phyloP scores from a whole-genome alignment of 805 yeast genomes.

The Nakazawaea ernobii region DNA sequence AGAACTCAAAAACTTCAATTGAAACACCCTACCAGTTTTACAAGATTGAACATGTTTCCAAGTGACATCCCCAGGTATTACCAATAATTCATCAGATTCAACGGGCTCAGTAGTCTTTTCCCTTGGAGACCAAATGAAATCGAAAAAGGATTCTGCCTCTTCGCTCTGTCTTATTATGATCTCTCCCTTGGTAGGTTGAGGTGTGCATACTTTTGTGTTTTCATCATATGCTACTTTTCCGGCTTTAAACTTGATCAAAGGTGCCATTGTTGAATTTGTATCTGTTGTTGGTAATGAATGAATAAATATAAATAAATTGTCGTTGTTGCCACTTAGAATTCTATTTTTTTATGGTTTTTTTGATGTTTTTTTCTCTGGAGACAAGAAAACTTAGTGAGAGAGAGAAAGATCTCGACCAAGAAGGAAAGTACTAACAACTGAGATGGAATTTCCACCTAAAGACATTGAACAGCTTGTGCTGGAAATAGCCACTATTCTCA shows the following conservation, averaged over 20 bases:
- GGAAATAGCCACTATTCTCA: conserved; percentile 52
- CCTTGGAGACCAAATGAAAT: conserved; percentile 70
- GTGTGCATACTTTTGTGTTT: conserved; percentile 57
- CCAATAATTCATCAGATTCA: conserved; percentile 57
- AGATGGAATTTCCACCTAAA: conserved; percentile 53
- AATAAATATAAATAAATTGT: neutral
- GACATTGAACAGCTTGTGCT: conserved; percentile 45
- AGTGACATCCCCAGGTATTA: conserved; percentile 82
- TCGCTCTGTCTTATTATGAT: conserved; percentile 54
- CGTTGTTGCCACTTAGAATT: neutral
- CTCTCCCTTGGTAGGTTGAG: conserved; percentile 65
- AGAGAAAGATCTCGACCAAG: too few species aligned
- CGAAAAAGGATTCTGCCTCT: conserved; percentile 68
- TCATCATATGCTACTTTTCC: conserved; percentile 68
- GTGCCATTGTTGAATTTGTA: neutral
- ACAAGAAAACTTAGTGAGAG: too few species aligned
- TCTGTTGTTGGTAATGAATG: too few species aligned
- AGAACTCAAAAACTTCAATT: conserved; percentile 28
- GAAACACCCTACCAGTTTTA: conserved; percentile 66
- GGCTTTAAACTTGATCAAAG: conserved; percentile 57
- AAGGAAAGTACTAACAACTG: neutral
- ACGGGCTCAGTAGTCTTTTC: conserved; percentile 36
- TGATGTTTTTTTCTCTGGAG: neutral
- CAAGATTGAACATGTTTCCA: conserved; percentile 69
- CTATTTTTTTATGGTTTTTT: neutral